A percentile compares a stretch with the other conserved stretches of the same genome.
Evolutionary conservation across 768 basidiomycete species (phyloP).

Genomic region (Nidularia pulvinata): DNA sequence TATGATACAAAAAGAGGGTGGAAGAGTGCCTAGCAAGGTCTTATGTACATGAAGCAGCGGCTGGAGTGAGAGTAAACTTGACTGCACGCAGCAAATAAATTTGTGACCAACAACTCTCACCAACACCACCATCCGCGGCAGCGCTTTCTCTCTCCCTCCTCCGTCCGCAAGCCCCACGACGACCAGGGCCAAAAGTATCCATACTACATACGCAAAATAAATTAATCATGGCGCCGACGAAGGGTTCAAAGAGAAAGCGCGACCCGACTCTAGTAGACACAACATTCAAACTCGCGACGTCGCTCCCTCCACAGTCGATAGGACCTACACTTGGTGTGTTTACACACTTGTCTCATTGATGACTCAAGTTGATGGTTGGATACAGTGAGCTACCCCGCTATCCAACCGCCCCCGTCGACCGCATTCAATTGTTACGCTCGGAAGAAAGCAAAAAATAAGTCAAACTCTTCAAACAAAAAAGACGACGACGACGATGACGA

Average conservation of each 20-base stretch:
- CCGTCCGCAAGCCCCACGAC: background rate
- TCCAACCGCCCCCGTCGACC: constrained; percentile 56
- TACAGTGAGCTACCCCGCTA: constrained; percentile 55
- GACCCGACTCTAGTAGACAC: constrained; percentile 21
- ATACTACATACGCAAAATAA: background rate
- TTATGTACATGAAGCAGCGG: constrained; percentile 17
- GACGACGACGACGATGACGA: constrained; percentile 20
- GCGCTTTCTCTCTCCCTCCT: background rate
- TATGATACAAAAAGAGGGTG: constrained; percentile 4
- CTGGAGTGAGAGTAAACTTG: background rate
- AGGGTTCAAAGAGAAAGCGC: constrained; percentile 37
- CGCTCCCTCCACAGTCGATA: constrained; percentile 17
- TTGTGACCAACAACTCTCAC: background rate
- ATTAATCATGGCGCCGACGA: constrained; percentile 26
- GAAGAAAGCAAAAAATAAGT: constrained; percentile 34
- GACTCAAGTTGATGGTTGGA: no score
- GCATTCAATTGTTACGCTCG: constrained; percentile 61
- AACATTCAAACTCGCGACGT: constrained; percentile 25
- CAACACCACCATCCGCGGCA: background rate
- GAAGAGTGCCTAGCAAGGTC: constrained; percentile 9
- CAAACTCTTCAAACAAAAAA: constrained; percentile 4
- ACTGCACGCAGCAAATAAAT: constrained; percentile 3
- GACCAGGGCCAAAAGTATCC: background rate
- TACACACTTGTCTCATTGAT: background rate
- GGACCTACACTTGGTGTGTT: constrained; percentile 36